These are phyloP conservation scores for Boletus reticulatus DNA, from an alignment of 768 basidiomycete species.

Conservation along the genomic window DNA sequence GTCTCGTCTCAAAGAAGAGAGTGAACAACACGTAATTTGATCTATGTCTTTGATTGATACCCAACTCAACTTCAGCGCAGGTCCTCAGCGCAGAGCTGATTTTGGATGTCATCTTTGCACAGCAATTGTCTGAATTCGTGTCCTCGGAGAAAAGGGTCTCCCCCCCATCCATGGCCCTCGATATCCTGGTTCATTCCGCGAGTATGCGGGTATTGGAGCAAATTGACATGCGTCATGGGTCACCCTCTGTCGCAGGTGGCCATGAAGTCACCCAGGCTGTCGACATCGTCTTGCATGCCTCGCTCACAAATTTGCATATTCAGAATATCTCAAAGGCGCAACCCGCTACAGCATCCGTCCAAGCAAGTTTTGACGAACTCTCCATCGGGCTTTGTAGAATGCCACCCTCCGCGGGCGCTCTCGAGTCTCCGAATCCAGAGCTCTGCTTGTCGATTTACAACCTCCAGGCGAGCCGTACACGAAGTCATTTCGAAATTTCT, in stretches of 20 bases:
- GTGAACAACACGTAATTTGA: conserved; percentile 43
- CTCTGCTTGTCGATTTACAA: conserved; percentile 18
- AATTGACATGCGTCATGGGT: conserved; percentile 22
- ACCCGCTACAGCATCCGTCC: background rate
- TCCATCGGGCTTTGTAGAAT: conserved; percentile 10
- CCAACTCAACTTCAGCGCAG: conserved; percentile 23
- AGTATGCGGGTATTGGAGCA: conserved; percentile 49
- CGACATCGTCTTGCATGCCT: conserved; percentile 19
- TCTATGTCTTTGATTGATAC: background rate
- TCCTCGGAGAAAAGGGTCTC: conserved; percentile 17
- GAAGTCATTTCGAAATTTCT: conserved; percentile 16
- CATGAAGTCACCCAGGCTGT: conserved; percentile 3
- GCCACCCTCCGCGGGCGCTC: background rate
- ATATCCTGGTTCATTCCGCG: conserved; percentile 40
- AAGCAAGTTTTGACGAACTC: conserved; percentile 16
- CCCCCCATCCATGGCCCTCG: conserved; percentile 33
- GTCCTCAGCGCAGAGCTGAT: conserved; percentile 37
- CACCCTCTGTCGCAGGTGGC: background rate
- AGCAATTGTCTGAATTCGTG: conserved; percentile 35
- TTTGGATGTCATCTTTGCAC: conserved; percentile 42
- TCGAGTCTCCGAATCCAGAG: conserved; percentile 13
- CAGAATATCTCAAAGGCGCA: conserved; percentile 6
- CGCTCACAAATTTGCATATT: conserved; percentile 16
- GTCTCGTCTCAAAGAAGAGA: conserved; percentile 46
- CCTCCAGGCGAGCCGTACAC: conserved; percentile 16